A percentile compares a stretch with the other conserved stretches of the same genome.
Evolutionary conservation across 2,329 filamentous ascomycete species (phyloP).

Genomic region (Phaeosphaeria sp.): DNA sequence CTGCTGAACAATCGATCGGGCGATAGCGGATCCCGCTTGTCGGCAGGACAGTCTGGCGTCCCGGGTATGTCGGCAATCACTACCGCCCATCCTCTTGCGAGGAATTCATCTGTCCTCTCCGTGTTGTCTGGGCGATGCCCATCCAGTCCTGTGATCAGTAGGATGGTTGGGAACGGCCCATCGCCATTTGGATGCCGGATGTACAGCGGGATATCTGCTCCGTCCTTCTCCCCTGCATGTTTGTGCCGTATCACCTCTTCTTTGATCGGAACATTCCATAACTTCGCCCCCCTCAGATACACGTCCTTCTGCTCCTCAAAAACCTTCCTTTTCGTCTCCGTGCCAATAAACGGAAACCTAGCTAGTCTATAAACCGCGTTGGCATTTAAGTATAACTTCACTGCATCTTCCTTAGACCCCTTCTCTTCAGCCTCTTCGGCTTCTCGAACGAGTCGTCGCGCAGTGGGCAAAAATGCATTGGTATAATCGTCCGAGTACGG

Average conservation of each 20-base stretch:
- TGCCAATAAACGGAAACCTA: conserved; percentile 67
- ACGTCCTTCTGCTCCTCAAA: conserved; percentile 70
- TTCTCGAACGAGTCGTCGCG: conserved; percentile 60
- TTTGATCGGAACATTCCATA: conserved; percentile 59
- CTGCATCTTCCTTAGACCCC: conserved; percentile 55
- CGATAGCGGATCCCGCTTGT: conserved; percentile 53
- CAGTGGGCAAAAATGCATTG: conserved; percentile 64
- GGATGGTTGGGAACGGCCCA: conserved; percentile 57
- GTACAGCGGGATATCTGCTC: conserved; percentile 66
- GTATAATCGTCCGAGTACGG: conserved; percentile 71
- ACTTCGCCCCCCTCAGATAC: conserved; percentile 61
- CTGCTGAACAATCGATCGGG: conserved; percentile 61
- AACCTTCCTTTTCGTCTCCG: conserved; percentile 61
- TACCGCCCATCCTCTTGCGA: conserved; percentile 56
- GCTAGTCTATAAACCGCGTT: conserved; percentile 75
- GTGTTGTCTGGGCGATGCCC: conserved; percentile 61
- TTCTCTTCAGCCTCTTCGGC: conserved; percentile 51
- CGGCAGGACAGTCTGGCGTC: conserved; percentile 61
- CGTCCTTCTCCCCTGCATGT: conserved; percentile 59
- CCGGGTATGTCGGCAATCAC: conserved; percentile 63
- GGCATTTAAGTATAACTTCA: conserved; percentile 68
- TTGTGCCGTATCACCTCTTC: conserved; percentile 68
- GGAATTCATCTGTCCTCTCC: conserved; percentile 54
- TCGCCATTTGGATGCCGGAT: conserved; percentile 60
- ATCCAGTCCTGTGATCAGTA: conserved; percentile 64